phyloP scores from a whole-genome alignment of 2,329 filamentous ascomycete species.

The Harringtonia lauricola region DNA sequence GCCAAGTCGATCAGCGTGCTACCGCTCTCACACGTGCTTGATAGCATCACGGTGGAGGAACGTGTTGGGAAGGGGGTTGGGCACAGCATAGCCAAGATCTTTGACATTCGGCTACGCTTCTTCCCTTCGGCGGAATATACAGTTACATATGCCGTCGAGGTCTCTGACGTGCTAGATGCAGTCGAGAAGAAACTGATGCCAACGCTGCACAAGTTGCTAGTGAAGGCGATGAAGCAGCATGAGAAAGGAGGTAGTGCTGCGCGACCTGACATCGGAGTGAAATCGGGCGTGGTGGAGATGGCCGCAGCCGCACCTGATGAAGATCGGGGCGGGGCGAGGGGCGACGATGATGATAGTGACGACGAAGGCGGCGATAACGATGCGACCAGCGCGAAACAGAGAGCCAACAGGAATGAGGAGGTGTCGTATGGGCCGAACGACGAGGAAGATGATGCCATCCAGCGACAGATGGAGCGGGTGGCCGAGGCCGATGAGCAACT shows the following conservation, averaged over 20 bases:
- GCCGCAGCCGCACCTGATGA: slow-evolving; percentile 24
- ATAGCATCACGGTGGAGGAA: slow-evolving; percentile 73
- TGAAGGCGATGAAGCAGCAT: slow-evolving; percentile 77
- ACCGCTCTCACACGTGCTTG: slow-evolving; percentile 71
- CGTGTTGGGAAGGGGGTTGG: slow-evolving; percentile 60
- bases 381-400: slow-evolving; percentile 62
- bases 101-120: slow-evolving; percentile 70
- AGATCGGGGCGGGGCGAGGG: slow-evolving; percentile 25
- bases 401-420: slow-evolving; percentile 66
- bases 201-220: slow-evolving; percentile 57
- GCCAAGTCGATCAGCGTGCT: slow-evolving; percentile 86
- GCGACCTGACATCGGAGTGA: slow-evolving; percentile 60
- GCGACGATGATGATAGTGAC: slow-evolving; percentile 52
- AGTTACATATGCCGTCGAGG: slow-evolving; percentile 71
- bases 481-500: slow-evolving; percentile 41
- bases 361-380: slow-evolving; percentile 72
- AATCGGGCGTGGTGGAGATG: slow-evolving; percentile 41
- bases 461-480: slow-evolving; percentile 49
- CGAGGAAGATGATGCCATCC: slow-evolving; percentile 74
- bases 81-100: slow-evolving; percentile 67
- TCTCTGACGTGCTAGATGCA: slow-evolving; percentile 65
- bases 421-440: slow-evolving; percentile 89
- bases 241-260: slow-evolving; percentile 53
- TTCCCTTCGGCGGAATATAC: slow-evolving; percentile 79
- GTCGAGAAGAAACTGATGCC: slow-evolving; percentile 74